Evolutionary conservation across 441 rosid genomes (phyloP).

Genomic region (Monsonia emarginata): DNA sequence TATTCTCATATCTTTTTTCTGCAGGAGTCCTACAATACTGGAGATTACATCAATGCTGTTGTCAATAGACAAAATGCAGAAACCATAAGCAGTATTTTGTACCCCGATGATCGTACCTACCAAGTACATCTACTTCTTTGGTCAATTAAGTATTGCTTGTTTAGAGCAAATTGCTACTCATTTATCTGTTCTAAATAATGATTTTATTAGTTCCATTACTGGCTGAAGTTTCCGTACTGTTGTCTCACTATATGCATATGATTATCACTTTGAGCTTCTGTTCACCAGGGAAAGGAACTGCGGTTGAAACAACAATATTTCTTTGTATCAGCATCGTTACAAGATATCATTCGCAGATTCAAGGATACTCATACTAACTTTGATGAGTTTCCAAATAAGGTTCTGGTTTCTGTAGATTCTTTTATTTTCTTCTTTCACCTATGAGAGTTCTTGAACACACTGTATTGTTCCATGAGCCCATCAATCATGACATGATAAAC

Average conservation of each 20-base stretch:
- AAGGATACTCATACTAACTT: constrained; percentile 36
- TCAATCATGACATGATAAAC: background rate
- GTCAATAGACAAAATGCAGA: constrained; percentile 42
- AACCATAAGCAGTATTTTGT: constrained; percentile 40
- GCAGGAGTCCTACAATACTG: constrained; percentile 39
- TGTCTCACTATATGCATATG: background rate
- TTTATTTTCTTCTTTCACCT: background rate
- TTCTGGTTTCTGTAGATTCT: constrained; percentile 13
- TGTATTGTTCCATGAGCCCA: background rate
- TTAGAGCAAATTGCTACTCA: background rate
- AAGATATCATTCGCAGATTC: constrained; percentile 48
- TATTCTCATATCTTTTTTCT: background rate
- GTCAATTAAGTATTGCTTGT: constrained; percentile 11
- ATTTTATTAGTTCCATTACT: background rate
- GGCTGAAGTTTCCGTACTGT: background rate
- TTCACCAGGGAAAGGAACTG: constrained; percentile 44
- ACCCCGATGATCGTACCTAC: constrained; percentile 47
- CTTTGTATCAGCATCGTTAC: constrained; percentile 45
- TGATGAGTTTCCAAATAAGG: constrained; percentile 43
- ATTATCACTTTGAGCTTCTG: constrained; percentile 10
- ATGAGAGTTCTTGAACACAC: background rate
- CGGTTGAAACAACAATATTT: constrained; percentile 52
- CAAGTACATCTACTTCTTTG: constrained; percentile 31
- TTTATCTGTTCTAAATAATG: background rate
- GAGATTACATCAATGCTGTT: constrained; percentile 46